A percentile compares a stretch with the other conserved stretches of the same genome.
phyloP scores from a whole-genome alignment of 2,329 filamentous ascomycete species.

The Botrytis porri region DNA sequence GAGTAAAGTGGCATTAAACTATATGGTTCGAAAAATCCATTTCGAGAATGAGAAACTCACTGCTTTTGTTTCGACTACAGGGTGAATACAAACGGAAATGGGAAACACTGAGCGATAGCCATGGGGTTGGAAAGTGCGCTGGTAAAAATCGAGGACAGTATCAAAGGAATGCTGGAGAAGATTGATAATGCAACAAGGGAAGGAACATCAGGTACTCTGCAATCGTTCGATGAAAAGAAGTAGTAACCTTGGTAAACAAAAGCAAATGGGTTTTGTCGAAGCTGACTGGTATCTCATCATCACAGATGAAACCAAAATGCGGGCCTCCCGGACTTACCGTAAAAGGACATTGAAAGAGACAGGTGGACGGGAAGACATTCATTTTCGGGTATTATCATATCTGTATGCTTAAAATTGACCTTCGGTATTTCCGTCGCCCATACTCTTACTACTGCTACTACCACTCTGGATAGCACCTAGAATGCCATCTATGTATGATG shows the following conservation, averaged over 20 bases:
- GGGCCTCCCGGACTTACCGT: background rate
- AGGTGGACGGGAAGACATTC: background rate
- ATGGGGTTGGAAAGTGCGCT: constrained; percentile 27
- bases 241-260: background rate
- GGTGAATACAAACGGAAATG: constrained; percentile 38
- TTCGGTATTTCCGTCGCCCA: constrained; percentile 94
- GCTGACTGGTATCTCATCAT: background rate
- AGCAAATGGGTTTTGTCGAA: background rate
- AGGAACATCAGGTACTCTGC: constrained; percentile 21
- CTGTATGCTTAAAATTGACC: constrained; percentile 50
- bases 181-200: constrained; percentile 24
- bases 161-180: constrained; percentile 24
- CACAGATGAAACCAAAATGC: background rate
- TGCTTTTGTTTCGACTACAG: constrained; percentile 38
- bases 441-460: constrained; percentile 83
- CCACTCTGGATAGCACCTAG: constrained; percentile 88
- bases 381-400: background rate
- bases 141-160: constrained; percentile 27
- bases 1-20: constrained; percentile 41
- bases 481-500: constrained; percentile 80
- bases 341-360: background rate
- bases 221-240: background rate
- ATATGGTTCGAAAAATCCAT: constrained; percentile 36
- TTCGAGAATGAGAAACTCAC: constrained; percentile 39
- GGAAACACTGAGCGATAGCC: constrained; percentile 23